Conservation (phyloP, 2,329 filamentous ascomycete species). For the Claviceps purpurea region DNA sequence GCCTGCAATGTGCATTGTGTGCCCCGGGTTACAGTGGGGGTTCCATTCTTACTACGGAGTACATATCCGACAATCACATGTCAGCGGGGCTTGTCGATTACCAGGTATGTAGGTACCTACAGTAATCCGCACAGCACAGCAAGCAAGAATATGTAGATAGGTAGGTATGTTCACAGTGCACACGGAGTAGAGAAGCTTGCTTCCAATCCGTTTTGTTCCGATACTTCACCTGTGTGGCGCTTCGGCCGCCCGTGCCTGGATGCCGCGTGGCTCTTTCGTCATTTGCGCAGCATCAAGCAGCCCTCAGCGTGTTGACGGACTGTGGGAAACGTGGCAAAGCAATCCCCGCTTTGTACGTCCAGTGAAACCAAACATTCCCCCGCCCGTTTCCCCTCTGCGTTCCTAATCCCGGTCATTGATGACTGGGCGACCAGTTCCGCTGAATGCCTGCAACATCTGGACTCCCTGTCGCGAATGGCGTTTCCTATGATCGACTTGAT, state of each 20-base stretch:
- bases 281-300: neutral
- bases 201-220: neutral
- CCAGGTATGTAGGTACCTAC: neutral
- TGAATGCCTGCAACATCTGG: no score
- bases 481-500: no score
- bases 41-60: no score
- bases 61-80: constrained; percentile 2
- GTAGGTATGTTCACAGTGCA: no score
- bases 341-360: neutral
- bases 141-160: neutral
- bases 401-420: neutral
- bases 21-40: no score
- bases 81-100: neutral
- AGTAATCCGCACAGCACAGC: neutral
- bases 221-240: neutral
- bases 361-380: neutral
- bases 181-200: neutral
- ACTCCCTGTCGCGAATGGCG: no score
- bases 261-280: neutral
- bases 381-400: neutral
- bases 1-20: no score
- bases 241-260: neutral
- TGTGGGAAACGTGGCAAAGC: neutral
- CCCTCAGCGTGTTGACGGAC: no score
- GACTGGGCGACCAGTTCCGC: no score